Percentiles rank a stretch among this genome's conserved stretches.
These are phyloP conservation scores for Bassia scoparia DNA, from an alignment of 148 eudicot genomes.

Conservation along the genomic window DNA sequence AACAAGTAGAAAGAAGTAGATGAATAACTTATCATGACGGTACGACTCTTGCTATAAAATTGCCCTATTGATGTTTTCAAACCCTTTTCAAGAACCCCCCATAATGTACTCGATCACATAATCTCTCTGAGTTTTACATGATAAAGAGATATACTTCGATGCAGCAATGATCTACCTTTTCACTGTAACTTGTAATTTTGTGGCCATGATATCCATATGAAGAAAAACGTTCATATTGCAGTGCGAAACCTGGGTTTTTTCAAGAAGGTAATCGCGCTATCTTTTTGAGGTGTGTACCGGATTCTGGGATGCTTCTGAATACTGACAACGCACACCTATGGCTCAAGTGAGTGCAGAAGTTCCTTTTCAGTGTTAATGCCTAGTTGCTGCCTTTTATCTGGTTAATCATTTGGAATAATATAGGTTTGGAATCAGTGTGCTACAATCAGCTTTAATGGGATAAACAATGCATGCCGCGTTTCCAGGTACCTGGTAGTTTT, in stretches of 20 bases:
- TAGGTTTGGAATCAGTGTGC: slow-evolving; percentile 58
- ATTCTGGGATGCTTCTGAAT: slow-evolving; percentile 86
- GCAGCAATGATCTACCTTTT: not conserved
- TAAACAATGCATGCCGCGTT: slow-evolving; percentile 53
- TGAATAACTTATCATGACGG: not conserved
- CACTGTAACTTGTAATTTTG: not conserved
- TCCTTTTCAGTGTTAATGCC: not conserved
- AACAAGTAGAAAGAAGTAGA: not conserved
- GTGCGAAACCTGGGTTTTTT: slow-evolving; percentile 95
- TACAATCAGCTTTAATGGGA: slow-evolving; percentile 45
- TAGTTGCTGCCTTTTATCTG: not conserved
- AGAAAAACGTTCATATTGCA: slow-evolving; percentile 27
- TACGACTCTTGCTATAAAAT: not conserved
- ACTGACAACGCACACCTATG: slow-evolving; percentile 97
- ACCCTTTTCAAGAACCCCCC: no score
- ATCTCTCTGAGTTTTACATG: no score
- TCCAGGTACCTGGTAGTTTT: slow-evolving; percentile 54
- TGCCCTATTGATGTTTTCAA: no score
- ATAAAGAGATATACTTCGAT: not conserved
- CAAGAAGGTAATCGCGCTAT: slow-evolving; percentile 86
- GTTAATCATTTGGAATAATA: slow-evolving; percentile 16
- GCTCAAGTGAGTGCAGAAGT: slow-evolving; percentile 54
- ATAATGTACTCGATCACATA: no score
- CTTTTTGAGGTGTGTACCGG: slow-evolving; percentile 88
- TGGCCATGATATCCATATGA: not conserved